Conservation (phyloP, 2,329 filamentous ascomycete species). For the Phialophora chinensis region DNA sequence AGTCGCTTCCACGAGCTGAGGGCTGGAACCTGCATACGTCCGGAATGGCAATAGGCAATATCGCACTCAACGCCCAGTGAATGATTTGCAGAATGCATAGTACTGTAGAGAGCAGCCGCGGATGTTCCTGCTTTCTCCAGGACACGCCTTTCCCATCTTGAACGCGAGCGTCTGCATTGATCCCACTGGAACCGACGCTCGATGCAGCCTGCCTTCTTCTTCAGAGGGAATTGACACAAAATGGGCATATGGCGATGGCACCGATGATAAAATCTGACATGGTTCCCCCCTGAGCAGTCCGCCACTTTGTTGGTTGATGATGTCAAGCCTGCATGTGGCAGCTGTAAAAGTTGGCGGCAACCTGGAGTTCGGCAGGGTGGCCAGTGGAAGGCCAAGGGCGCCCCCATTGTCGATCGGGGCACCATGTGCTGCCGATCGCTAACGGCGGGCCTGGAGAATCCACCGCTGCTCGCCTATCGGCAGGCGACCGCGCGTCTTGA, state of each 20-base stretch:
- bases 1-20: no score
- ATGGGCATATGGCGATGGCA: neutral
- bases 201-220: neutral
- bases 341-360: constrained; percentile 4
- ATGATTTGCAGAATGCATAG: neutral
- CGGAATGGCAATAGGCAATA: neutral
- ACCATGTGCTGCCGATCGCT: neutral
- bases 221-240: neutral
- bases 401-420: neutral
- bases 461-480: neutral
- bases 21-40: neutral
- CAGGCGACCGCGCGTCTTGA: neutral
- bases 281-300: neutral
- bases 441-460: neutral
- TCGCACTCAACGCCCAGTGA: neutral
- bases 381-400: neutral
- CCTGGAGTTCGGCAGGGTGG: neutral
- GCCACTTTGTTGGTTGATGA: neutral
- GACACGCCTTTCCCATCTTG: neutral
- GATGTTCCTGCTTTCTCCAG: neutral
- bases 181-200: neutral
- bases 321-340: constrained; percentile 1
- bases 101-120: neutral
- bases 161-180: neutral
- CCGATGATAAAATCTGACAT: neutral